Evolutionary conservation across 306 rosid species (phyloP), one percentile per base, ranked within the genome.

Genomic region (Dryas drummondii): DNA sequence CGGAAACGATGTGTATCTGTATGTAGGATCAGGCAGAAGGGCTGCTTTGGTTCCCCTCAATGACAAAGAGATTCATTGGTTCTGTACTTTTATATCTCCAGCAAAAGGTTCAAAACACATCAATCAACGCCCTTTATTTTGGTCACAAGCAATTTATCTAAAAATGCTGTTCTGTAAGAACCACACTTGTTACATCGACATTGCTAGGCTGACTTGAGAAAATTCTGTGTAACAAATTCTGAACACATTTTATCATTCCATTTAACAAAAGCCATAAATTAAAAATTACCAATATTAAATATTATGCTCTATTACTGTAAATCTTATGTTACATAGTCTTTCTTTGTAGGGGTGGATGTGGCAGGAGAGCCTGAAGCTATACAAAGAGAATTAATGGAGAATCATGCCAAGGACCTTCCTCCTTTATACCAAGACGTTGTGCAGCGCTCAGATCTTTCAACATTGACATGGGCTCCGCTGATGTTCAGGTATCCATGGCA

Each of bases 381-480:
- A 48, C 57, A 70, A 59, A 40, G 14, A 14, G 70, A 49, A 50
- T 41, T 77, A 49, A 52, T 49, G 49, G 63, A 70, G 26, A 77
- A 77, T 7, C 42, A 48, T 59, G 81, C 81, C 64, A 77, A 77
- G 65, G 51, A 70, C 54, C 48, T 77, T 10, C 81, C 75, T 5
- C 17, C 13, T 5, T 2, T 5, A 7, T 70, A 40, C 63, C 6
- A 8, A 26, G 60, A 53, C 4, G 3, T 42, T 17, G 81, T 69
- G 3, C 42, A 49, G 69, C 69, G 58, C 44, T 16, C 80, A 0
- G 61, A 76, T 68, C 80, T 76, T 17, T 68, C 80, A 0, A 58
- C 80, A 17, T 8, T 76, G 16, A n/a, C 75, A 4, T 77, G 75
- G 70, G 54, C 75, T 40, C 69, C 61, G 0, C 45, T 77, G 40